A percentile compares a stretch with the other conserved stretches of the same genome.
Conservation (phyloP, 768 basidiomycete genomes). For the Tricholoma sp. region DNA sequence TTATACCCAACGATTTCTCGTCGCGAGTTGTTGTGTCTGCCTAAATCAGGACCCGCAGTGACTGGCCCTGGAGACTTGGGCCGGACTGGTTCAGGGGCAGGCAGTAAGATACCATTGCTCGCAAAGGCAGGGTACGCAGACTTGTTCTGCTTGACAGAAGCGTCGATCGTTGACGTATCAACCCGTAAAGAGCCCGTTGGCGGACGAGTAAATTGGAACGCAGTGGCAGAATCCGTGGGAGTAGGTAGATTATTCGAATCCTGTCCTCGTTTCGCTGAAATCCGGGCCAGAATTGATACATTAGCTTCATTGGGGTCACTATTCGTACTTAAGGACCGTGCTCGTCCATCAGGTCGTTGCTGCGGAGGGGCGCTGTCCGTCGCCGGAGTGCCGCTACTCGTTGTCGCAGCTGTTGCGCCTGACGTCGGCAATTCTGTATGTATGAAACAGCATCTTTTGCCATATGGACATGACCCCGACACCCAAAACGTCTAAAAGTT, state of each 20-base stretch:
- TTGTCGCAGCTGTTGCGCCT: slow-evolving; percentile 49
- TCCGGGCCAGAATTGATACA: slow-evolving; percentile 72
- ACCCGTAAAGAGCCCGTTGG: slow-evolving; percentile 69
- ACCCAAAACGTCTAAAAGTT: slow-evolving; percentile 81
- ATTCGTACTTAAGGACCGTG: slow-evolving; percentile 67
- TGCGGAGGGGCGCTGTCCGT: slow-evolving; percentile 46
- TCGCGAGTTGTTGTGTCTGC: slow-evolving; percentile 67
- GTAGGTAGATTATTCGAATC: slow-evolving; percentile 43
- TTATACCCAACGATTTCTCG: slow-evolving; percentile 70
- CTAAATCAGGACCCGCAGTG: slow-evolving; percentile 82
- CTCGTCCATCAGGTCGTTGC: slow-evolving; percentile 49
- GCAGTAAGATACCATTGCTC: slow-evolving; percentile 54
- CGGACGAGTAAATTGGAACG: slow-evolving; percentile 56
- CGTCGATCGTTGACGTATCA: slow-evolving; percentile 64
- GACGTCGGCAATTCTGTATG: slow-evolving; percentile 77
- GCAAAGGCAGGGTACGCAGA: slow-evolving; percentile 75
- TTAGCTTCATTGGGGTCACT: slow-evolving; percentile 76
- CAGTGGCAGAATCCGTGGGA: slow-evolving; percentile 45
- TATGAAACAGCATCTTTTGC: slow-evolving; percentile 91
- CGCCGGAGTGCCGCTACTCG: slow-evolving; percentile 24
- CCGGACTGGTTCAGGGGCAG: slow-evolving; percentile 51
- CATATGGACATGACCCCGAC: slow-evolving; percentile 88
- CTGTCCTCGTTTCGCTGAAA: slow-evolving; percentile 61
- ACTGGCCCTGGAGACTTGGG: slow-evolving; percentile 74
- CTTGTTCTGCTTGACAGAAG: slow-evolving; percentile 70